Percentiles rank a stretch among this genome's conserved stretches.
phyloP scores from a whole-genome alignment of 2,329 filamentous ascomycete genomes.

The Cercospora sesami region DNA sequence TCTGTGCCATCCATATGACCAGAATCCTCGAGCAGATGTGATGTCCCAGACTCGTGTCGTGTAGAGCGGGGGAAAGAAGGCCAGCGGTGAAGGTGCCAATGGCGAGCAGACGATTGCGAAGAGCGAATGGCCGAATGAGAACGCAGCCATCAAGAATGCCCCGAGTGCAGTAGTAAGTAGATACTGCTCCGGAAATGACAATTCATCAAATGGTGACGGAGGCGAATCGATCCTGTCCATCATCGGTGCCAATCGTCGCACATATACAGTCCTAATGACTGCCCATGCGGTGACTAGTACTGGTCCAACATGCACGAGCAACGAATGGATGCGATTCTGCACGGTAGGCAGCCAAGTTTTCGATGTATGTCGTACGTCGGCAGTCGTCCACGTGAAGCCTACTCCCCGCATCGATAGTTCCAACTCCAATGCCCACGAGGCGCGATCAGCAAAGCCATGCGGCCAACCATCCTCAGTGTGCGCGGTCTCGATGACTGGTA shows the following conservation, averaged over 20 bases:
- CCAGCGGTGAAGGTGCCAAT: constrained; percentile 44
- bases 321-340: constrained; percentile 44
- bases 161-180: constrained; percentile 45
- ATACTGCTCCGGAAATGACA: constrained; percentile 40
- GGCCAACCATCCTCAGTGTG: constrained; percentile 45
- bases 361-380: constrained; percentile 47
- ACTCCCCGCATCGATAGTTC: constrained; percentile 48
- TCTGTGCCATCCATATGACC: constrained; percentile 50
- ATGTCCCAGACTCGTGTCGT: constrained; percentile 46
- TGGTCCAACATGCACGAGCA: constrained; percentile 43
- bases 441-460: constrained; percentile 42
- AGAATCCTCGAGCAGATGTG: constrained; percentile 44
- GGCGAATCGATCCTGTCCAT: constrained; percentile 9
- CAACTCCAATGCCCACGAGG: constrained; percentile 49
- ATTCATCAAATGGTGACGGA: constrained; percentile 39
- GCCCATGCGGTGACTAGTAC: constrained; percentile 42
- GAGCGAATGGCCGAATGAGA: constrained; percentile 45
- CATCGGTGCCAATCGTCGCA: constrained; percentile 32
- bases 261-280: constrained; percentile 40
- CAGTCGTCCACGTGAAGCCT: constrained; percentile 50
- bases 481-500: constrained; percentile 43
- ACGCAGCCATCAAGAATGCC: constrained; percentile 48
- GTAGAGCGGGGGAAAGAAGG: constrained; percentile 50
- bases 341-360: constrained; percentile 48
- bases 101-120: constrained; percentile 45